These are phyloP conservation scores for Globisporangium uncinulatum DNA, from an alignment of 352 stramenopile species.

Conservation along the genomic window DNA sequence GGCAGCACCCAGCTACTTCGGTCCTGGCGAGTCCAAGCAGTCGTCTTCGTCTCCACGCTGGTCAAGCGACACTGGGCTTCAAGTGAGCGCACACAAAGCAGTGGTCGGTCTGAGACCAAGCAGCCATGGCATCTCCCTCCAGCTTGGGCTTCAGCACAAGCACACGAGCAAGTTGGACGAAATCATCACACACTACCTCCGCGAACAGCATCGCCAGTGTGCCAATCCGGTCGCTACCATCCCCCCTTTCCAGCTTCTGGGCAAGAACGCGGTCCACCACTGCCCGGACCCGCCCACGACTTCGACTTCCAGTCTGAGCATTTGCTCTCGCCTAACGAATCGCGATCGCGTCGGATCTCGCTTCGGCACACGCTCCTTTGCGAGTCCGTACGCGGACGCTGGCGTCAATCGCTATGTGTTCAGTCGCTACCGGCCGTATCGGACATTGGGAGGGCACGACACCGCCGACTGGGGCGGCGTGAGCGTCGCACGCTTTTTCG, in stretches of 20 bases:
- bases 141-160: constrained; percentile 1
- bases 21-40: constrained; percentile 12
- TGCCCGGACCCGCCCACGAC: constrained; percentile 64
- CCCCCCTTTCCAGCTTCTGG: constrained; percentile 77
- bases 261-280: constrained; percentile 44
- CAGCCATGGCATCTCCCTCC: background rate
- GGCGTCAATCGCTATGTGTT: constrained; percentile 76
- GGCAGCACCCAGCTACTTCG: constrained; percentile 26
- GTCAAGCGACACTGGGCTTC: background rate
- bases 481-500: constrained; percentile 61
- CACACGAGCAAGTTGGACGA: constrained; percentile 58
- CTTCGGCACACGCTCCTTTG: constrained; percentile 31
- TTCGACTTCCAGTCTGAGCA: constrained; percentile 45
- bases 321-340: constrained; percentile 56
- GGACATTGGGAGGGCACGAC: constrained; percentile 44
- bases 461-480: constrained; percentile 53
- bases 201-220: constrained; percentile 86
- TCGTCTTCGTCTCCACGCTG: constrained; percentile 4
- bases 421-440: constrained; percentile 69
- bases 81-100: constrained; percentile 4
- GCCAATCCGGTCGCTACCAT: constrained; percentile 82
- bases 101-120: background rate
- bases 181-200: constrained; percentile 85
- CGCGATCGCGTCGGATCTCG: constrained; percentile 47
- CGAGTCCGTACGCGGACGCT: constrained; percentile 49